phyloP scores from a whole-genome alignment of 805 yeast genomes.

The Pichia rugopelliculosa region DNA sequence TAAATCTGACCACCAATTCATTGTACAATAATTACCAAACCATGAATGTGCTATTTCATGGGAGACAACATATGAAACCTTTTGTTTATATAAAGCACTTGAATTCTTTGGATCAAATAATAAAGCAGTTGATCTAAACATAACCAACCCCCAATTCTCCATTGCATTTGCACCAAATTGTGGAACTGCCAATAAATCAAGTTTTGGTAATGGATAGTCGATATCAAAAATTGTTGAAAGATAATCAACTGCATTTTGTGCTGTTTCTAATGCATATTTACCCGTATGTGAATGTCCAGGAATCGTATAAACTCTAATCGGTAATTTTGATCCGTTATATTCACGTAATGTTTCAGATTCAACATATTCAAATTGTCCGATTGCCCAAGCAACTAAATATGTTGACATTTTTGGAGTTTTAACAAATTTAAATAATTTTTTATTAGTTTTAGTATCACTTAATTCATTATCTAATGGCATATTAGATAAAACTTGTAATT shows the following conservation, averaged over 20 bases:
- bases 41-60: constrained; percentile 90
- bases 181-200: constrained; percentile 74
- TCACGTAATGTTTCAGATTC: constrained; percentile 36
- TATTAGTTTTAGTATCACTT: neutral
- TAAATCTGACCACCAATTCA: constrained; percentile 91
- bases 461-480: constrained; percentile 31
- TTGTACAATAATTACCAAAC: constrained; percentile 85
- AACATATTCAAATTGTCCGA: constrained; percentile 48
- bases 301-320: constrained; percentile 47
- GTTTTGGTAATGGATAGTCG: constrained; percentile 71
- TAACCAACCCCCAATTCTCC: constrained; percentile 87
- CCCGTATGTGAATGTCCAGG: constrained; percentile 43
- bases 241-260: constrained; percentile 44
- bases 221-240: constrained; percentile 42
- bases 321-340: constrained; percentile 36
- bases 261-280: constrained; percentile 37
- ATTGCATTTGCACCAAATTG: constrained; percentile 79
- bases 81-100: constrained; percentile 49
- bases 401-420: constrained; percentile 50
- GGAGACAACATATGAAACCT: constrained; percentile 74
- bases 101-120: constrained; percentile 41
- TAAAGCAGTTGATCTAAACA: constrained; percentile 54
- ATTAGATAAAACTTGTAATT: constrained; percentile 38
- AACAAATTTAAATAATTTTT: constrained; percentile 31
- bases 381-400: constrained; percentile 51